Conservation (phyloP, 106 monocot genomes). For the Vanilla planifolia region DNA sequence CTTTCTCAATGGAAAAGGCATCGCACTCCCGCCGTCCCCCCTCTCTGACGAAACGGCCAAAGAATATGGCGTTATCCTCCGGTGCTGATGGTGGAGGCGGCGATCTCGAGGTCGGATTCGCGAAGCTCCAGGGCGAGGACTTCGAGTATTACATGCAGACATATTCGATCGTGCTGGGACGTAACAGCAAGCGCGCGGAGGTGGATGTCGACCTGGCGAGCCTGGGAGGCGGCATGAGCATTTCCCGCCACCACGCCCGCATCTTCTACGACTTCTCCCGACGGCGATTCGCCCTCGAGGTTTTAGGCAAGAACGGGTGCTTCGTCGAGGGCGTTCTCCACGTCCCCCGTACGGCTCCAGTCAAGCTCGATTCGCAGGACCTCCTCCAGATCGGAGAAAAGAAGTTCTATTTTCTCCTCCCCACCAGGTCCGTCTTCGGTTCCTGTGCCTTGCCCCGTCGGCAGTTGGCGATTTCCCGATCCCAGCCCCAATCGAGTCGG, state of each 20-base stretch:
- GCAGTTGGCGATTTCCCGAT: neutral
- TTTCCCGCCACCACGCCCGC: constrained; percentile 80
- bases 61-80: neutral
- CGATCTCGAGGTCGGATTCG: constrained; percentile 68
- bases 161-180: constrained; percentile 84
- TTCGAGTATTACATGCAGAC: constrained; percentile 99
- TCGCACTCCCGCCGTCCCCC: neutral
- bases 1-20: neutral
- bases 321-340: constrained; percentile 90
- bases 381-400: constrained; percentile 92
- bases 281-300: constrained; percentile 76
- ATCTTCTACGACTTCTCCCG: constrained; percentile 90
- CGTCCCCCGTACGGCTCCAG: constrained; percentile 62
- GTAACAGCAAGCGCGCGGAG: constrained; percentile 73
- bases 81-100: constrained; percentile 13
- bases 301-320: constrained; percentile 94
- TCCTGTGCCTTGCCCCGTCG: neutral
- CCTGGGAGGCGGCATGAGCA: constrained; percentile 83
- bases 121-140: constrained; percentile 90
- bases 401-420: constrained; percentile 77
- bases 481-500: neutral
- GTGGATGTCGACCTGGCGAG: constrained; percentile 81
- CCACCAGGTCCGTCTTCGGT: constrained; percentile 48
- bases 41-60: neutral
- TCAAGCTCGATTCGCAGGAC: constrained; percentile 91